Evolutionary conservation across 1,139 yeast genomes (phyloP).

Genomic region (Kazachstania sp.): DNA sequence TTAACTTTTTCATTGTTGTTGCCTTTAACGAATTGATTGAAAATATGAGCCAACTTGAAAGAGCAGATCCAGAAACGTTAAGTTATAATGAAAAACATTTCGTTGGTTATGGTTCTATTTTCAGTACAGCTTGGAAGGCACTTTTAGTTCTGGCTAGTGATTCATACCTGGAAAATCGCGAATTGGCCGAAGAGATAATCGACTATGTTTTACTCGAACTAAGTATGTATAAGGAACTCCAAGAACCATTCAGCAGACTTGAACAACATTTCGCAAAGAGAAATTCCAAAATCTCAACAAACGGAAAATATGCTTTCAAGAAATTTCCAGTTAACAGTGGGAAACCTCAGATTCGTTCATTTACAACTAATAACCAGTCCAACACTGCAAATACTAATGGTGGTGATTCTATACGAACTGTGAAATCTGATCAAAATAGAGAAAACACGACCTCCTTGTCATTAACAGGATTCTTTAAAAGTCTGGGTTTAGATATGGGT

Average conservation of each 20-base stretch:
- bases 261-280: slow-evolving; percentile 54
- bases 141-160: slow-evolving; percentile 75
- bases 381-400: background rate
- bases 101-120: slow-evolving; percentile 74
- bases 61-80: slow-evolving; percentile 35
- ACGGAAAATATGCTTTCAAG: slow-evolving; percentile 11
- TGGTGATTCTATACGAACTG: background rate
- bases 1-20: slow-evolving; percentile 70
- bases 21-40: slow-evolving; percentile 83
- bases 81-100: slow-evolving; percentile 23
- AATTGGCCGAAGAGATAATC: slow-evolving; percentile 63
- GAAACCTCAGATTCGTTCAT: slow-evolving; percentile 6
- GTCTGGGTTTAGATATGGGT: slow-evolving; percentile 16
- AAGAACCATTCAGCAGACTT: slow-evolving; percentile 55
- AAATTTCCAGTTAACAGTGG: background rate
- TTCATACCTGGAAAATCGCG: slow-evolving; percentile 77
- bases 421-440: background rate
- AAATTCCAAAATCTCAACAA: slow-evolving; percentile 11
- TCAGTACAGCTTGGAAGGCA: slow-evolving; percentile 82
- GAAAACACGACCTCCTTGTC: slow-evolving; percentile 7
- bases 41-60: slow-evolving; percentile 61
- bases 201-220: slow-evolving; percentile 64
- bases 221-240: slow-evolving; percentile 56
- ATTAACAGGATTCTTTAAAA: slow-evolving; percentile 18
- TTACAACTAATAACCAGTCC: slow-evolving; percentile 2